Evolutionary conservation across 192 early-diverging fungal genomes (phyloP).

Genomic region (Backusella westeae): DNA sequence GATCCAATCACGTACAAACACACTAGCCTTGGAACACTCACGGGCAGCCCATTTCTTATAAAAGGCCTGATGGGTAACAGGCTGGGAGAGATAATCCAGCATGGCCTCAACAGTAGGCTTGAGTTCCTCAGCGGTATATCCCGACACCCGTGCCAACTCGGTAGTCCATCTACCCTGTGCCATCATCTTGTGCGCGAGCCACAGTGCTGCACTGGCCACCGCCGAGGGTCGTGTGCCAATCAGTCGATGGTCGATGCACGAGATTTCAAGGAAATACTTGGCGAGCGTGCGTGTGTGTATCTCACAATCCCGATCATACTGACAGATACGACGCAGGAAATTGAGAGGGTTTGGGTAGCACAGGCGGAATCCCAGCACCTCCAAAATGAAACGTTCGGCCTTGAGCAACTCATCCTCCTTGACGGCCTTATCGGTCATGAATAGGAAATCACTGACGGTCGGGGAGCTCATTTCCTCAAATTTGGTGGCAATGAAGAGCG

Average conservation of each 20-base stretch:
- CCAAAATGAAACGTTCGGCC: constrained; percentile 91
- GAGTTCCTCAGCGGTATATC: constrained; percentile 73
- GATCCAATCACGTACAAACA: constrained; percentile 85
- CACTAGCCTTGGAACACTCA: constrained; percentile 77
- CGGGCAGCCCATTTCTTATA: constrained; percentile 83
- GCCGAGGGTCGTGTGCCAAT: constrained; percentile 66
- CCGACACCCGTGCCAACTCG: constrained; percentile 77
- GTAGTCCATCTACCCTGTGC: constrained; percentile 70
- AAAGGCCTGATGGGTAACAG: constrained; percentile 60
- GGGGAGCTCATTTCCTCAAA: constrained; percentile 93
- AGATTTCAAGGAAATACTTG: constrained; percentile 96
- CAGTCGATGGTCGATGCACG: constrained; percentile 83
- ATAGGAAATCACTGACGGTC: constrained; percentile 80
- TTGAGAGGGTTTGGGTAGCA: constrained; percentile 90
- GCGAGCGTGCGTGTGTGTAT: constrained; percentile 88
- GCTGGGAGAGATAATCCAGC: constrained; percentile 62
- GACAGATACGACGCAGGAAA: constrained; percentile 86
- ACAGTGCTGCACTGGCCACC: constrained; percentile 77
- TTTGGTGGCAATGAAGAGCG: constrained; percentile 90
- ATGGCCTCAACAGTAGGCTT: constrained; percentile 63
- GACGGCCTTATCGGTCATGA: constrained; percentile 79
- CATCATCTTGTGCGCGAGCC: constrained; percentile 82
- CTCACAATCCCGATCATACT: constrained; percentile 82
- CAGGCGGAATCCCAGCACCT: constrained; percentile 83
- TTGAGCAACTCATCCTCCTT: constrained; percentile 82